phyloP scores from a whole-genome alignment of 257 asterid genomes.

The Gentiana macrophylla region DNA sequence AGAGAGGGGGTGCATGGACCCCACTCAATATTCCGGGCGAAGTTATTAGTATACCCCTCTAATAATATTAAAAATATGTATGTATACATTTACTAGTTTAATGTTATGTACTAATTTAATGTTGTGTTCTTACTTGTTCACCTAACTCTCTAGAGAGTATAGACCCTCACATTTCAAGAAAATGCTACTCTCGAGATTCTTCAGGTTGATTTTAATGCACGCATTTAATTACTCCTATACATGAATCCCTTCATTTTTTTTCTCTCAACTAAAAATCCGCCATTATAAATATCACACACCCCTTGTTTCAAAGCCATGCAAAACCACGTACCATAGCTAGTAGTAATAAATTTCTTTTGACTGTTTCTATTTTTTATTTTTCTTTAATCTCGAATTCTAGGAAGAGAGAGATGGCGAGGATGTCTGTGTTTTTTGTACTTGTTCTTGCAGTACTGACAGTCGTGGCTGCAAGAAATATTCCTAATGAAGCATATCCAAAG shows the following conservation, averaged over 20 bases:
- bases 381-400: constrained; percentile 5
- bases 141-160: constrained; percentile 17
- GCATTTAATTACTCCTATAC: constrained; percentile 2
- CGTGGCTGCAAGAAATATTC: constrained; percentile 48
- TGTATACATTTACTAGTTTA: too few relatives aligned
- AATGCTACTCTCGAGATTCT: constrained; percentile 25
- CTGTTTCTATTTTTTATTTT: not conserved
- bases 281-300: constrained; percentile 29
- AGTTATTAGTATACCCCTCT: too few relatives aligned
- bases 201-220: constrained; percentile 9
- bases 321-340: not conserved
- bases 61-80: too few relatives aligned
- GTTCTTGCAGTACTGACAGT: constrained; percentile 19
- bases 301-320: constrained; percentile 3
- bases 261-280: constrained; percentile 8
- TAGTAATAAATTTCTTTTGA: not conserved
- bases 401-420: constrained; percentile 27
- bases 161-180: not conserved
- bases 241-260: constrained; percentile 18
- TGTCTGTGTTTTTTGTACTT: constrained; percentile 26
- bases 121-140: constrained; percentile 6
- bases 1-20: too few relatives aligned
- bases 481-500: constrained; percentile 14
- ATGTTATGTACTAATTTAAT: too few relatives aligned
- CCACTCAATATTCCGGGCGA: too few relatives aligned